Evolutionary conservation across 805 yeast genomes (phyloP).

Genomic region (Yamadazyma endophytica): DNA sequence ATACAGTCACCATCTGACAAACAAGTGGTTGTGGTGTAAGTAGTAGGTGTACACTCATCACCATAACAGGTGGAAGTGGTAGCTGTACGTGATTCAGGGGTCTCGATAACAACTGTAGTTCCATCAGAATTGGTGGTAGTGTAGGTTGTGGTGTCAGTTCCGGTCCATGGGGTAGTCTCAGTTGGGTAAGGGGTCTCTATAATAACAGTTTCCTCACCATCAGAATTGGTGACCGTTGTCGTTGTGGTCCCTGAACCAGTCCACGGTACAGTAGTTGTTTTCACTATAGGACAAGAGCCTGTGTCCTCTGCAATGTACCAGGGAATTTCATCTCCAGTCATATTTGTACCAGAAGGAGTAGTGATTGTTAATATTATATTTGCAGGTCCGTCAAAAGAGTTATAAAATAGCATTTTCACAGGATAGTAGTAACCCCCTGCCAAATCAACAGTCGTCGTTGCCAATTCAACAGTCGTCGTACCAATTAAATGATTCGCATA

Average conservation of each 20-base stretch:
- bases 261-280: background rate
- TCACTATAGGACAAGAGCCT: background rate
- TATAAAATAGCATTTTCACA: slow-evolving; percentile 2
- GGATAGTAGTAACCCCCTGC: slow-evolving; percentile 5
- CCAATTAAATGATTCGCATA: background rate
- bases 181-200: too few relatives aligned
- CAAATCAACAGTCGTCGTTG: slow-evolving; percentile 1
- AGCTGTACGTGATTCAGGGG: too few relatives aligned
- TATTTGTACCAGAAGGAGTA: slow-evolving; percentile 1
- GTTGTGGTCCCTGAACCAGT: background rate
- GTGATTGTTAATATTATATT: background rate
- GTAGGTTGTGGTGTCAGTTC: too few relatives aligned
- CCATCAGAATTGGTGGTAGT: too few relatives aligned
- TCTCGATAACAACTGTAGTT: background rate
- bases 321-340: background rate
- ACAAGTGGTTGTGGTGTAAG: too few relatives aligned
- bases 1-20: too few relatives aligned
- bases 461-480: too few relatives aligned
- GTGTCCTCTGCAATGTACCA: too few relatives aligned
- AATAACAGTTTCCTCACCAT: too few relatives aligned
- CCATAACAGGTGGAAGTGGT: too few relatives aligned
- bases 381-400: background rate
- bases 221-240: too few relatives aligned
- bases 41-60: too few relatives aligned
- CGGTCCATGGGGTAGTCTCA: background rate